These are phyloP conservation scores for Mycena chlorophos DNA, from an alignment of 768 basidiomycete genomes.

Conservation along the genomic window DNA sequence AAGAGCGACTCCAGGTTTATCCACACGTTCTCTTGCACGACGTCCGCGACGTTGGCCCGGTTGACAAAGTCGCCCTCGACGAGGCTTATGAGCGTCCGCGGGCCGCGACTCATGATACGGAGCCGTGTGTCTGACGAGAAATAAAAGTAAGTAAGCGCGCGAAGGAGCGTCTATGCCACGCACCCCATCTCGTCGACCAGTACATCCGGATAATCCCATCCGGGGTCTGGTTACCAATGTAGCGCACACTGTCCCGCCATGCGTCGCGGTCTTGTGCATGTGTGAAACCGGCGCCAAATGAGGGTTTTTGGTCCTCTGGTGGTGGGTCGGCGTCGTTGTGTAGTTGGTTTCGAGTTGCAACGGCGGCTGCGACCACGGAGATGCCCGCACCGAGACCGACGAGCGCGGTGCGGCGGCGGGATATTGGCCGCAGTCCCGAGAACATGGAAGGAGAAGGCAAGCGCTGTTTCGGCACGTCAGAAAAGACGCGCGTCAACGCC, in stretches of 20 bases:
- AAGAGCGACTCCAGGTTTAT: conserved; percentile 12
- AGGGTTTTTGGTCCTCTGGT: neutral
- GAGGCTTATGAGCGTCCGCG: conserved; percentile 6
- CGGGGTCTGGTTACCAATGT: neutral
- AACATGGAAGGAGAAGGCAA: too few species aligned
- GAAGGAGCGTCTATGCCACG: neutral
- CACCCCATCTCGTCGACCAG: conserved; percentile 7
- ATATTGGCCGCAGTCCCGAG: too few species aligned
- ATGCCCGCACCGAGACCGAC: neutral
- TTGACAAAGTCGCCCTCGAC: conserved; percentile 15
- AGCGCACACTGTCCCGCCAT: conserved; percentile 1
- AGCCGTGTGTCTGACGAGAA: conserved; percentile 4
- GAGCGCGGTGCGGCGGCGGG: too few species aligned
- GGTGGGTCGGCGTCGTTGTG: neutral
- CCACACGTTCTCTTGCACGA: conserved; percentile 13
- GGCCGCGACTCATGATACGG: conserved; percentile 4
- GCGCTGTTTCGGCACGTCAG: too few species aligned
- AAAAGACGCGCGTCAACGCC: too few species aligned
- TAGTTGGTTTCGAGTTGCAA: neutral
- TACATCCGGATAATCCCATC: conserved; percentile 7
- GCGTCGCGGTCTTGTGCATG: conserved; percentile 1
- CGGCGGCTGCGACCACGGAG: neutral
- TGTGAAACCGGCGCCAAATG: conserved; percentile 4
- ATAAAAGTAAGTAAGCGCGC: neutral
- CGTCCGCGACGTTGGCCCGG: conserved; percentile 2